Base-by-base conservation (phyloP, 1,284 basidiomycete genomes). In the Ceratobasidium sp. region DNA sequence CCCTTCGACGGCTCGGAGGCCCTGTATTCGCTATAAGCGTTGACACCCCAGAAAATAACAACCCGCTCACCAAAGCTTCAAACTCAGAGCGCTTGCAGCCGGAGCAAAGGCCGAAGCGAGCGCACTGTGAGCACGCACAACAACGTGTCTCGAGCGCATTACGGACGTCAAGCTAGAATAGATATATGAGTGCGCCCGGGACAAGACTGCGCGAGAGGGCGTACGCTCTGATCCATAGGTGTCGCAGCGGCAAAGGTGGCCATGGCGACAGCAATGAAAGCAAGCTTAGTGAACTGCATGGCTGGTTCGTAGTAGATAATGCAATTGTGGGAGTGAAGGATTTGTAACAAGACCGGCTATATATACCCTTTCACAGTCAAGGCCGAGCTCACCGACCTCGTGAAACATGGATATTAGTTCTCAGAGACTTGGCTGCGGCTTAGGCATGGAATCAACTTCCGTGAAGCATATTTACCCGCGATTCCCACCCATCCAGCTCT, bases 61-160 rank as follows among this genome's bases (percentile, higher is more conserved):
- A 46, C 4, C 19, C 19, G 13, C 62, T 27, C 31, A 64, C 62
- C 27, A 64, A 34, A 11, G 62, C 39, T 27, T 64, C 62, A 48
- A 64, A 24, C 24, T 64, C 62, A 6, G 62, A 64, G 14, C 62
- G 62, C 46, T 64, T 64, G 46, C 62, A 64, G 24, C 62, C 62
- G 34, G 43, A 48, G 27, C 62, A 64, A 24, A 64, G 43, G 8
- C 46, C 43, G 46, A 64, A 64, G 16, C 62, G 62, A 31, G 22
- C 62, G 46, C 62, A 64, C 46, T 64, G 62, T 13, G 43, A 4
- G 46, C 62, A 64, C 16, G 43, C 19, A 22, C 62, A 64, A 43
- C 62, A 64, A 11, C 62, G 62, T 19, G 62, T 64, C 62, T 64
- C 62, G 27, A 29, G 62, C 11, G 24, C 7, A 19, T 64, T 64